Conservation (phyloP, 2,329 filamentous ascomycete species). For the Nothomitra cinnamomea region DNA sequence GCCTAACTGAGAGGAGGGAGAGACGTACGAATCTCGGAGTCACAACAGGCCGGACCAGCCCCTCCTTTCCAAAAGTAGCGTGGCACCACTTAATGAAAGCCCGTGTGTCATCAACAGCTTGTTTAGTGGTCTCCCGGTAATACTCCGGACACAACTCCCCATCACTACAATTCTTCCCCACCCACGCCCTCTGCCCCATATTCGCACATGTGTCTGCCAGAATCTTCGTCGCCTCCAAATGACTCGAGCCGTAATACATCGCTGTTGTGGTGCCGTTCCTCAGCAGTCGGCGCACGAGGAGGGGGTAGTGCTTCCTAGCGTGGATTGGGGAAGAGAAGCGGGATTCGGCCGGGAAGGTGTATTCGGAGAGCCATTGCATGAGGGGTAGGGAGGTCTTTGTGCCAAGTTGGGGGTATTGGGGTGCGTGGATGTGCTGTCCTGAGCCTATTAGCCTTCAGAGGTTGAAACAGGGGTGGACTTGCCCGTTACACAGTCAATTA, state of each 20-base stretch:
- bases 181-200: constrained; percentile 39
- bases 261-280: constrained; percentile 45
- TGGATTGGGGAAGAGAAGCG: constrained; percentile 38
- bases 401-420: constrained; percentile 33
- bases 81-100: constrained; percentile 24
- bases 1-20: not conserved
- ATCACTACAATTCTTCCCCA: constrained; percentile 47
- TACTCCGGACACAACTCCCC: constrained; percentile 25
- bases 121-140: constrained; percentile 13
- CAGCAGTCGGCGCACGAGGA: constrained; percentile 39
- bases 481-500: not conserved
- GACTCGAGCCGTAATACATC: constrained; percentile 40
- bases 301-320: constrained; percentile 33
- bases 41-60: constrained; percentile 32
- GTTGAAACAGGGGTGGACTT: too few relatives aligned
- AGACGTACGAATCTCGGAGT: constrained; percentile 38
- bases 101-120: constrained; percentile 11
- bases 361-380: constrained; percentile 44
- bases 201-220: constrained; percentile 36
- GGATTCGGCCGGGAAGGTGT: constrained; percentile 48
- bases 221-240: constrained; percentile 37
- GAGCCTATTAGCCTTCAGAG: constrained; percentile 37
- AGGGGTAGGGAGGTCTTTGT: constrained; percentile 23
- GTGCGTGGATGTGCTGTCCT: constrained; percentile 44
- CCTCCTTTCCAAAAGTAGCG: constrained; percentile 26